phyloP scores from a whole-genome alignment of 768 basidiomycete species.

The Paxillus involutus region DNA sequence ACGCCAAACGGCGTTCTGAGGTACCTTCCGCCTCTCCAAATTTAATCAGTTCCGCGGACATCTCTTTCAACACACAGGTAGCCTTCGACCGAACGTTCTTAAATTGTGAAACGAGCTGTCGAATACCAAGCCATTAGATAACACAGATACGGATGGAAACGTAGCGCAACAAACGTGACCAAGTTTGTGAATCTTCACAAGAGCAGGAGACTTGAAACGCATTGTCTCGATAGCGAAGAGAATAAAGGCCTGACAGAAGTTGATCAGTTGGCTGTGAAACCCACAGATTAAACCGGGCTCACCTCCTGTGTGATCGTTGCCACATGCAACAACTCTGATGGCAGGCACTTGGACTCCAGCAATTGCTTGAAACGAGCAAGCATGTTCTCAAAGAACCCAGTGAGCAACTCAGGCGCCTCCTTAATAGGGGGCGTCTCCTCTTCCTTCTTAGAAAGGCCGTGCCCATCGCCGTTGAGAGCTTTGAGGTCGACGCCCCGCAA shows the following conservation, averaged over 20 bases:
- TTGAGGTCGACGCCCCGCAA: constrained; percentile 60
- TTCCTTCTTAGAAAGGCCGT: constrained; percentile 60
- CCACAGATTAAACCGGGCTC: background rate
- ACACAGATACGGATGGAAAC: background rate
- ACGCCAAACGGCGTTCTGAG: constrained; percentile 48
- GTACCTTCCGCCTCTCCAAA: constrained; percentile 53
- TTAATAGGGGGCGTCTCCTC: constrained; percentile 68
- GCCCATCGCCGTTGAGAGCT: constrained; percentile 29
- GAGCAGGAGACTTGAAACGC: constrained; percentile 69
- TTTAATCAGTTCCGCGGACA: constrained; percentile 52
- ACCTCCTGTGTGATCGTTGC: constrained; percentile 79
- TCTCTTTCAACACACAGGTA: constrained; percentile 50
- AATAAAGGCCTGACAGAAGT: constrained; percentile 58
- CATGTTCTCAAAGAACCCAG: constrained; percentile 63
- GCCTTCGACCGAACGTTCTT: constrained; percentile 61
- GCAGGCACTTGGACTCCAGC: constrained; percentile 38
- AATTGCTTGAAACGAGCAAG: constrained; percentile 49
- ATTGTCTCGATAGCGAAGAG: constrained; percentile 67
- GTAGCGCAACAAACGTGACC: constrained; percentile 51
- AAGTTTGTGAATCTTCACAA: constrained; percentile 73
- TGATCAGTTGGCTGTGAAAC: constrained; percentile 1
- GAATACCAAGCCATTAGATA: constrained; percentile 3
- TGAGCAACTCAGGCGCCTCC: constrained; percentile 56
- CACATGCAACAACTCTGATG: constrained; percentile 65
- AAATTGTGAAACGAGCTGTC: constrained; percentile 64